A percentile compares a stretch with the other conserved stretches of the same genome.
phyloP scores from a whole-genome alignment of 768 basidiomycete genomes.

The Rhizopogon vesiculosus region DNA sequence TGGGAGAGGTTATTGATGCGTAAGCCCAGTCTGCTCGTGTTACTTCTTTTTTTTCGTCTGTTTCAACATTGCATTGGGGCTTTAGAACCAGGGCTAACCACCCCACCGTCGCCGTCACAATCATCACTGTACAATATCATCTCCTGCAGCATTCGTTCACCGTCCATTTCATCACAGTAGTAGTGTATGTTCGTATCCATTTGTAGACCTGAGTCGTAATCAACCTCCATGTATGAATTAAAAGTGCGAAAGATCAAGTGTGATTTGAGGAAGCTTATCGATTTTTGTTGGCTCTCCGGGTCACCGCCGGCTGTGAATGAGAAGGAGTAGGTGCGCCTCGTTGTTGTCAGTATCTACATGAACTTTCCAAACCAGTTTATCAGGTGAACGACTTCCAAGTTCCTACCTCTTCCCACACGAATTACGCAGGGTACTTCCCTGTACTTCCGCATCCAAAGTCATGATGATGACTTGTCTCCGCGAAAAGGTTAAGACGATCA shows the following conservation, averaged over 20 bases:
- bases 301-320: no score
- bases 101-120: not conserved
- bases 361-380: no score
- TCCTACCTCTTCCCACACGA: no score
- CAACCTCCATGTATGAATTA: not conserved
- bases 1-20: not conserved
- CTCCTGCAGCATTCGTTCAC: not conserved
- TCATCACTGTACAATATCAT: not conserved
- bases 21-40: not conserved
- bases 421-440: no score
- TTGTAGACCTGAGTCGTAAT: not conserved
- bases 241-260: not conserved
- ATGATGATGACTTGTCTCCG: no score
- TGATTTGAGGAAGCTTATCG: no score
- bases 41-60: not conserved
- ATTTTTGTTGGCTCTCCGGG: no score
- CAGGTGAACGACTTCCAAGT: no score
- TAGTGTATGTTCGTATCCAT: not conserved
- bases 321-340: no score
- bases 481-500: no score
- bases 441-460: no score
- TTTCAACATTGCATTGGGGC: not conserved
- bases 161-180: not conserved
- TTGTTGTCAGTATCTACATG: no score
- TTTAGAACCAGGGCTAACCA: not conserved